phyloP scores from a whole-genome alignment of 2,329 filamentous ascomycete species.

The Colletotrichum incanum region DNA sequence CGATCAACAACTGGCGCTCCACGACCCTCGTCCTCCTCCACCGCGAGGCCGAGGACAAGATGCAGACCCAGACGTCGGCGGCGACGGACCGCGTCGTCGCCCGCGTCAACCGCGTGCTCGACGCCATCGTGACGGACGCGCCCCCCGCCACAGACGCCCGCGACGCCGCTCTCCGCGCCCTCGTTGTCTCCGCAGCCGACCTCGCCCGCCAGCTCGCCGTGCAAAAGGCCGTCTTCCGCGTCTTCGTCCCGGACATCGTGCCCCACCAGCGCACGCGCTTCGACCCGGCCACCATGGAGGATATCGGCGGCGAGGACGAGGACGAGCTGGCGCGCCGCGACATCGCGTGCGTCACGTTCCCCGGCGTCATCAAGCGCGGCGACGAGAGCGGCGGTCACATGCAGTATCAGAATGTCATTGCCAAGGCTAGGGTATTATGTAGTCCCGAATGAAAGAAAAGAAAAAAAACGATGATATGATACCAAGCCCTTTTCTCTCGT shows the following conservation, averaged over 20 bases:
- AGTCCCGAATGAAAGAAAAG: slow-evolving; percentile 64
- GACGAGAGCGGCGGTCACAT: slow-evolving; percentile 75
- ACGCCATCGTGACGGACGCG: slow-evolving; percentile 61
- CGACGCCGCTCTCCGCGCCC: slow-evolving; percentile 67
- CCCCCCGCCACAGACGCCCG: slow-evolving; percentile 56
- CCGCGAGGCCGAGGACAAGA: slow-evolving; percentile 64
- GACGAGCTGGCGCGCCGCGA: slow-evolving; percentile 67
- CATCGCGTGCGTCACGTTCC: slow-evolving; percentile 75
- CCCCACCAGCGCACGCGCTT: slow-evolving; percentile 71
- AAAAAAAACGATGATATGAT: slow-evolving; percentile 7
- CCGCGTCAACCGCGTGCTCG: slow-evolving; percentile 65
- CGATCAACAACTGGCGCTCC: slow-evolving; percentile 77
- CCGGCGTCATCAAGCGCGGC: slow-evolving; percentile 75
- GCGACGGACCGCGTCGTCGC: slow-evolving; percentile 61
- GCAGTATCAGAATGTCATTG: slow-evolving; percentile 75
- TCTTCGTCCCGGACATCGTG: slow-evolving; percentile 69
- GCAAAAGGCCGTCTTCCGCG: slow-evolving; percentile 72
- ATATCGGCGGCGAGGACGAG: slow-evolving; percentile 75
- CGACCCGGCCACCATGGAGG: slow-evolving; percentile 75
- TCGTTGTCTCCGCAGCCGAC: slow-evolving; percentile 69
- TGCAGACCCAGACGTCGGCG: slow-evolving; percentile 62
- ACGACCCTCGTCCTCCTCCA: slow-evolving; percentile 73
- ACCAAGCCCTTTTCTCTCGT: not conserved
- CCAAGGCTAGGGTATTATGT: slow-evolving; percentile 77
- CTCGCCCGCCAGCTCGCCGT: slow-evolving; percentile 70